phyloP scores from a whole-genome alignment of 345 rosid species.

The Psidium guajava region DNA sequence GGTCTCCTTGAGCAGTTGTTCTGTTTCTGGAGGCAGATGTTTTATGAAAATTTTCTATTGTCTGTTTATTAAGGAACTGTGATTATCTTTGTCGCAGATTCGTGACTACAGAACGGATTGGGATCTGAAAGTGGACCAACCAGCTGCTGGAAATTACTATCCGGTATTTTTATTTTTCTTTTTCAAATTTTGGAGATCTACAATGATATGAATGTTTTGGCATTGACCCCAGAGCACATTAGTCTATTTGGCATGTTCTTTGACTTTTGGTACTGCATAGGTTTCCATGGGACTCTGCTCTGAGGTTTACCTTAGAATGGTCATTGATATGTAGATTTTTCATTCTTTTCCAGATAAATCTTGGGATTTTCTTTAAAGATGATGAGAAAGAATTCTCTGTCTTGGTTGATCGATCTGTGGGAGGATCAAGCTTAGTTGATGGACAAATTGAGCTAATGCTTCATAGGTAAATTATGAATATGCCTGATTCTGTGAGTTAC shows the following conservation, averaged over 20 bases:
- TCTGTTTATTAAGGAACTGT: not conserved
- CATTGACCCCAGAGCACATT: not conserved
- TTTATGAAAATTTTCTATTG: not conserved
- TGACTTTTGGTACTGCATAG: not conserved
- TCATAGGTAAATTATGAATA: slow-evolving; percentile 49
- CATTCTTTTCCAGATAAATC: slow-evolving; percentile 55
- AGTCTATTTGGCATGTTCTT: not conserved
- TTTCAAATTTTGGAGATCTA: slow-evolving; percentile 26
- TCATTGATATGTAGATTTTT: not conserved
- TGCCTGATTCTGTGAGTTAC: not conserved
- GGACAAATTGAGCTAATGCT: slow-evolving; percentile 97
- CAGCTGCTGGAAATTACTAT: slow-evolving; percentile 91
- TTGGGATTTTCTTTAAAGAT: slow-evolving; percentile 82
- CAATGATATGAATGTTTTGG: not conserved
- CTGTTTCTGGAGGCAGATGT: not conserved
- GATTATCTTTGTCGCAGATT: slow-evolving; percentile 43
- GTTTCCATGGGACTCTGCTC: not conserved
- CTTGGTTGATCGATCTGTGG: slow-evolving; percentile 84
- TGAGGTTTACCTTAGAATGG: not conserved
- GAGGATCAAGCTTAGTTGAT: slow-evolving; percentile 83
- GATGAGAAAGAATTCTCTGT: slow-evolving; percentile 68
- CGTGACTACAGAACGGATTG: slow-evolving; percentile 90
- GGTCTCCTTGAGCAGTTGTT: not conserved
- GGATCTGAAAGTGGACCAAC: slow-evolving; percentile 88
- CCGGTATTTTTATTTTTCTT: slow-evolving; percentile 35